Base-by-base conservation (phyloP, 306 rosid genomes). In the Psophocarpus tetragonolobus region DNA sequence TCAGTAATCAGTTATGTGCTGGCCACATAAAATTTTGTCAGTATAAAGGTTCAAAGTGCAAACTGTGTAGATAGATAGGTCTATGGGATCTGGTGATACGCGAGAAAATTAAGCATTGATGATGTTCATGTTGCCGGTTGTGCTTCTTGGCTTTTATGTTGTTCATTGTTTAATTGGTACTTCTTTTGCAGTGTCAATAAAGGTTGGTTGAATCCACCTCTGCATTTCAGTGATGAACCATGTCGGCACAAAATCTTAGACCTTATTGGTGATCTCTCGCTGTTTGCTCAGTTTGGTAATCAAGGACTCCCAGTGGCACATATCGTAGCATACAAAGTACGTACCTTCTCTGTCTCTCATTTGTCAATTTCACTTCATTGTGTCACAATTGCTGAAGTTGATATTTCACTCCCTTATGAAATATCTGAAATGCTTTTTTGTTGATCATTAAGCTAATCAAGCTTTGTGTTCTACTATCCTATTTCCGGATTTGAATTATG, bases 271-370 rank as follows among this genome's bases (percentile, higher is more conserved):
- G 98, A 94, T 83, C 87, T 91, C 30, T 91, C 97, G n/a, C 87
- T 94, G 80, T 80, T 87, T 76, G 92, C 96, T 74, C 93, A 85
- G 86, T 82, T 21, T 72, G 97, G 97, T 53, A 87, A 87, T 83
- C 97, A 89, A 86, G 98, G 98, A 83, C 85, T 95, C 85, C 98
- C 97, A 0, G 82, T 90, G 73, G 97, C 97, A n/a, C 97, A 91
- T 83, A 74, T 86, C 6, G 77, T 89, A 74, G 97, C 91, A 24
- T 95, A 87, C 87, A 95, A 95, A 93, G 98, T 65, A 80, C 6
- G 84, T 63, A 8, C 10, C 64, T 61, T 62, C 53, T 58, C 67
- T 21, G 21, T 63, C 26, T 44, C 27, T 79, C 36, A 38, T 33
- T 76, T 67, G 57, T 67, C 39, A 44, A 21, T 65, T 53, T 29